These are phyloP conservation scores for Vitis rotundifolia DNA, from an alignment of 164 flowering plant species.

Conservation along the genomic window DNA sequence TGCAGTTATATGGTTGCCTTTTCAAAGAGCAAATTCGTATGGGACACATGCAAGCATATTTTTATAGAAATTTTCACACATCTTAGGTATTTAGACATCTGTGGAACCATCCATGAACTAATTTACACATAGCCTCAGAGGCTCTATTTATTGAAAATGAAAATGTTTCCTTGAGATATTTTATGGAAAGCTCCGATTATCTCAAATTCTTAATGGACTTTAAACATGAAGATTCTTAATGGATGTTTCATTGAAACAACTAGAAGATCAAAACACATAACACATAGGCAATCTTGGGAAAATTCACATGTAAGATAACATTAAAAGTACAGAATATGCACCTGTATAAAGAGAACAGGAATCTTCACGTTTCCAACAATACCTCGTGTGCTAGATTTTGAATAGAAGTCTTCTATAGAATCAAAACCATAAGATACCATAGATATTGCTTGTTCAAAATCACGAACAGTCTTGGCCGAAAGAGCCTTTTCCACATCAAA, in stretches of 20 bases:
- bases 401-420: conserved; percentile 77
- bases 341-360: conserved; percentile 97
- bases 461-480: conserved; percentile 67
- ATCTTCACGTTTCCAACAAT: conserved; percentile 71
- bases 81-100: neutral
- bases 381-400: conserved; percentile 64
- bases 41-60: neutral
- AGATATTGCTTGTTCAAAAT: conserved; percentile 82
- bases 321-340: conserved; percentile 22
- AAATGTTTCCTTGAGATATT: neutral
- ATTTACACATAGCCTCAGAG: neutral
- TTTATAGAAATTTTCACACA: neutral
- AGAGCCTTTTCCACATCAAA: conserved; percentile 80
- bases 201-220: neutral
- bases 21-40: too few species aligned
- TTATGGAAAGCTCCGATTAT: neutral
- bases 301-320: conserved; percentile 4
- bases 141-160: neutral
- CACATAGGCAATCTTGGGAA: neutral
- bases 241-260: too few species aligned
- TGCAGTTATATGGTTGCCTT: too few species aligned
- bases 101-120: neutral
- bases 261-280: too few species aligned
- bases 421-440: conserved; percentile 83
- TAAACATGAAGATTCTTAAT: neutral